phyloP scores from a whole-genome alignment of 306 rosid species.

The Elaeagnus macrophylla region DNA sequence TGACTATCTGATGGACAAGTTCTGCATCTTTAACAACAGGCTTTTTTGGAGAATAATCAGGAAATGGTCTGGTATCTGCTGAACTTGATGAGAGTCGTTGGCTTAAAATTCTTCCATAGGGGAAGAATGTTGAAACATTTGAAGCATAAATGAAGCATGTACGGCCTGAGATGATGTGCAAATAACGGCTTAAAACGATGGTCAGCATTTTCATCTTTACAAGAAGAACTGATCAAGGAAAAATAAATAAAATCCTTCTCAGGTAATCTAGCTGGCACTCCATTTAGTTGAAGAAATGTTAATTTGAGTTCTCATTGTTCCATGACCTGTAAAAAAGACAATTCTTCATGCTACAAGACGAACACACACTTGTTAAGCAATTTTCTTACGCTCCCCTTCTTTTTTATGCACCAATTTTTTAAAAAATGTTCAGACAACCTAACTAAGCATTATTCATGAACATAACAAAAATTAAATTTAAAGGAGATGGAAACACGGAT shows the following conservation, averaged over 20 bases:
- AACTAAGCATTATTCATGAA: too few relatives aligned
- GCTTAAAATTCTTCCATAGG: constrained; percentile 18
- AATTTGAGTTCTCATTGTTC: constrained; percentile 22
- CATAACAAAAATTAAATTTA: too few relatives aligned
- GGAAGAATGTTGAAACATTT: constrained; percentile 13
- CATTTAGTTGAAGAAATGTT: constrained; percentile 12
- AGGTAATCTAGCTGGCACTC: constrained; percentile 10
- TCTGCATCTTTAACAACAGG: constrained; percentile 52
- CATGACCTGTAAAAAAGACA: constrained; percentile 23
- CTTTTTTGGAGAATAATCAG: constrained; percentile 70
- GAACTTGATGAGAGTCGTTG: constrained; percentile 21
- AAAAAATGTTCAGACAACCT: too few relatives aligned
- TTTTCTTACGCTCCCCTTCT: too few relatives aligned
- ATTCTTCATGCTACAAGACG: neutral
- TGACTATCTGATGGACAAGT: constrained; percentile 46
- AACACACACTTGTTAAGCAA: too few relatives aligned
- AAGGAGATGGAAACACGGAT: too few relatives aligned
- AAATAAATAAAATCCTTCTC: constrained; percentile 14
- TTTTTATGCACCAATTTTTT: too few relatives aligned
- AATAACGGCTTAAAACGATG: constrained; percentile 21
- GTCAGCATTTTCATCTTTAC: constrained; percentile 51
- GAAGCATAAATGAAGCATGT: constrained; percentile 7
- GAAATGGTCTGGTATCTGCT: constrained; percentile 55
- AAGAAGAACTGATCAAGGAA: constrained; percentile 32
- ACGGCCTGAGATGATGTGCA: constrained; percentile 15